Base-by-base conservation (phyloP, 352 stramenopile species). In the Phytophthora kernoviae region DNA sequence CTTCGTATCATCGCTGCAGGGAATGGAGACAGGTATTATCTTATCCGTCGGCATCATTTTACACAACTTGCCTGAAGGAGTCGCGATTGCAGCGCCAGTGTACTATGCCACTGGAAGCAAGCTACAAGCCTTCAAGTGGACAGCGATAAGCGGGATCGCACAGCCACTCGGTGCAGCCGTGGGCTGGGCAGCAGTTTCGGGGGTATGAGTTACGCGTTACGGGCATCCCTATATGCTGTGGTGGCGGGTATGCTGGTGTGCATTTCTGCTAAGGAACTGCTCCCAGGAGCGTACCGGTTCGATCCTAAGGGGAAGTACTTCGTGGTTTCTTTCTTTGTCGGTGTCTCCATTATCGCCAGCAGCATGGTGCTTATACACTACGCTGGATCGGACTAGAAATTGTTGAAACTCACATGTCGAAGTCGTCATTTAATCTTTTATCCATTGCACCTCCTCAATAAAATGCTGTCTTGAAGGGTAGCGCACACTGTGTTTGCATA, bases 21-120 rank as follows among this genome's bases (percentile, higher is more conserved):
- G 97, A 60, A 85, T 97, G 12, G 70, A 68, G 6, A 85, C 98
- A 5, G 97, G 97, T 18, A 71, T 89, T 17, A 84, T 96, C 36
- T 75, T 99, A 12, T 96, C 96, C 1, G 70, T 99, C 55, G 96
- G 90, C 17, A 99, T 99, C 65, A 96, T 91, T 9, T 86, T 99
- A 39, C 97, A 99, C 75, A 99, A 99, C 61, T 96, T 99, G 54
- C 96, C 96, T 1, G 97, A 99, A 57, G 97, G 97, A 0, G 65
- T 99, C 17, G 97, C 92, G 51, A 93, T 99, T 26, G 91, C 95
- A 24, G 86, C 98, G 10, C 96, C 96, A 0, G 88, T 99, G 5
- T 99, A 98, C 75, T 99, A 98, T 63, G 93, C 95, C 1, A 98
- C 96, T 2, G 95, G 94, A 10, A 96, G 88, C 68, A 85, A 94